Evolutionary conservation across 345 rosid genomes (phyloP).

Genomic region (Heritiera littoralis): DNA sequence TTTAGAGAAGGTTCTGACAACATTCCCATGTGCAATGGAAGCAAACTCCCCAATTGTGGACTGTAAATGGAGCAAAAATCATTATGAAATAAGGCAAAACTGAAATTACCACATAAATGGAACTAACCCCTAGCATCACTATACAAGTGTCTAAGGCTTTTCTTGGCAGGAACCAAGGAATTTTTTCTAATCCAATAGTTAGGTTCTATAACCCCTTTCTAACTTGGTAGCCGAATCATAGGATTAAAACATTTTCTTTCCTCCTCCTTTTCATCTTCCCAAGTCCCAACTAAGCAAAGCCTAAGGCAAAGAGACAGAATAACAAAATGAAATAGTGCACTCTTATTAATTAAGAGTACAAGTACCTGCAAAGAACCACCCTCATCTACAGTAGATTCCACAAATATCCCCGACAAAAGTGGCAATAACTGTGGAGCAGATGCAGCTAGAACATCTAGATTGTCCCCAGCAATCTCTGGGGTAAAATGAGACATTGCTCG

Average conservation of each 20-base stretch:
- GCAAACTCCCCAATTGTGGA: constrained; percentile 73
- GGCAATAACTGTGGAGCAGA: constrained; percentile 66
- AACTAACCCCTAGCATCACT: not conserved
- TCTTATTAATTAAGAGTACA: constrained; percentile 4
- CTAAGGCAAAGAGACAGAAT: not conserved
- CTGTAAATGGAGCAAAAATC: constrained; percentile 41
- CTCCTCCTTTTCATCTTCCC: not conserved
- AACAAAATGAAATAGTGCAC: constrained; percentile 10
- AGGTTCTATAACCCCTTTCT: not conserved
- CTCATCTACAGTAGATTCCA: constrained; percentile 74
- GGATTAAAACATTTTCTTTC: not conserved
- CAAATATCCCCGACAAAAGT: constrained; percentile 58
- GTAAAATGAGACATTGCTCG: constrained; percentile 58
- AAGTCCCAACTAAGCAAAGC: not conserved
- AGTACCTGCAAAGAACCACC: constrained; percentile 92
- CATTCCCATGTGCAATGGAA: constrained; percentile 71
- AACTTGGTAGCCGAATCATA: not conserved
- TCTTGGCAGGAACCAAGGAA: not conserved
- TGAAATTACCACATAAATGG: not conserved
- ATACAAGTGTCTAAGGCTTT: not conserved
- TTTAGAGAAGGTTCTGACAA: constrained; percentile 50
- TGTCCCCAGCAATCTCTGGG: constrained; percentile 51
- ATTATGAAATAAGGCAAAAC: not conserved
- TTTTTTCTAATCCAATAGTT: not conserved
- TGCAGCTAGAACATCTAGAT: constrained; percentile 56